These are phyloP conservation scores for Gonapodya prolifera DNA, from an alignment of 192 early-diverging fungal species.

Conservation along the genomic window DNA sequence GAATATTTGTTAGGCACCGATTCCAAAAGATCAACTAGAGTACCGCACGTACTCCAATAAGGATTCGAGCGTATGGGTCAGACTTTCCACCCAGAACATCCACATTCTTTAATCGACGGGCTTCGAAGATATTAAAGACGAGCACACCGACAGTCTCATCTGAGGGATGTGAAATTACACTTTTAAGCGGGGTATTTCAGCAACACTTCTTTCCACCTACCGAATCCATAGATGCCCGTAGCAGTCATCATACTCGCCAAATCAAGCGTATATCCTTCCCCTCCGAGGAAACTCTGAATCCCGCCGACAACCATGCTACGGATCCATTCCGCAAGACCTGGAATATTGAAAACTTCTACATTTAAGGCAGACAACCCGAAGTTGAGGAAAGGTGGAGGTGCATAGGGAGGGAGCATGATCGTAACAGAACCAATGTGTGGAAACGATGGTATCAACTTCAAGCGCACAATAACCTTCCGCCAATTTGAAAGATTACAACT, in stretches of 20 bases:
- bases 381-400: not conserved
- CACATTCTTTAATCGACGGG: conserved; percentile 66
- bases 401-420: not conserved
- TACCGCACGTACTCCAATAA: conserved; percentile 53
- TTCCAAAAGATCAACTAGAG: conserved; percentile 37
- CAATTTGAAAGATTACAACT: conserved; percentile 11
- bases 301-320: not conserved
- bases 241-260: not conserved
- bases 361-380: not conserved
- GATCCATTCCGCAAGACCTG: not conserved
- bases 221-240: not conserved
- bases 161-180: not conserved
- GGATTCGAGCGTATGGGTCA: conserved; percentile 76
- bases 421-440: conserved; percentile 70
- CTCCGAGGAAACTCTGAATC: not conserved
- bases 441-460: conserved; percentile 75
- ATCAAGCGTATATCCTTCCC: not conserved
- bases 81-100: conserved; percentile 71
- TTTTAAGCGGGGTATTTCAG: not conserved
- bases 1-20: conserved; percentile 46
- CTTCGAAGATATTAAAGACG: conserved; percentile 63
- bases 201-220: not conserved
- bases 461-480: conserved; percentile 57
- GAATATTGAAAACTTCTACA: not conserved
- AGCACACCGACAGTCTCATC: conserved; percentile 78